A percentile compares a stretch with the other conserved stretches of the same genome.
These are phyloP conservation scores for Dipodascopsis uninucleata DNA, from an alignment of 805 yeast species.

Conservation along the genomic window DNA sequence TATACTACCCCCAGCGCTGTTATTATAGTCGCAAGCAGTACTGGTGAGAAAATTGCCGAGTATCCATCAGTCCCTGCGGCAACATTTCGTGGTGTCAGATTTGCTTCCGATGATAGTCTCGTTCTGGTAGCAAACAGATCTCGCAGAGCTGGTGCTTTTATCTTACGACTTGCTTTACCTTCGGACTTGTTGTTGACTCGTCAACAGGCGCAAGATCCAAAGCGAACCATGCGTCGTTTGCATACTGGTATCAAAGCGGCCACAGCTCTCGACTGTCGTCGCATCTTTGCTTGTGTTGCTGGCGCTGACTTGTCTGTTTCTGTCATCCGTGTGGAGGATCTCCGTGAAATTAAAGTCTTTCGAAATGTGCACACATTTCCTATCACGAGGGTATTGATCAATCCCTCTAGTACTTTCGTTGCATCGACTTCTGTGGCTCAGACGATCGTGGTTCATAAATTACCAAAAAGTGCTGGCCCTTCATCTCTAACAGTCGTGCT, in stretches of 20 bases:
- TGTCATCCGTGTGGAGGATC: slow-evolving; percentile 50
- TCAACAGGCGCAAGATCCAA: slow-evolving; percentile 15
- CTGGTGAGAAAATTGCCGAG: slow-evolving; percentile 39
- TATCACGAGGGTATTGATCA: slow-evolving; percentile 66
- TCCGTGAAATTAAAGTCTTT: slow-evolving; percentile 49
- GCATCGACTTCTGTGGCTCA: slow-evolving; percentile 79
- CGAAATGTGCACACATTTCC: slow-evolving; percentile 72
- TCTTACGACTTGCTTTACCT: slow-evolving; percentile 16
- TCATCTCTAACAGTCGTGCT: slow-evolving; percentile 5
- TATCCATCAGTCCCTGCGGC: slow-evolving; percentile 20
- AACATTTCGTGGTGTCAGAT: slow-evolving; percentile 20
- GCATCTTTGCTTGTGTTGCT: slow-evolving; percentile 52
- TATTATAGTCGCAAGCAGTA: slow-evolving; percentile 48
- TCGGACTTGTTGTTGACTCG: slow-evolving; percentile 11
- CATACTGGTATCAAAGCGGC: slow-evolving; percentile 35
- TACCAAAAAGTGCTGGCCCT: slow-evolving; percentile 44
- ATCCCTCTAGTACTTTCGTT: slow-evolving; percentile 61
- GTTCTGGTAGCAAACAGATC: slow-evolving; percentile 15
- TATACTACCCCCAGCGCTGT: slow-evolving; percentile 57
- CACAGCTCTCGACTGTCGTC: slow-evolving; percentile 48
- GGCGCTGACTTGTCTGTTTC: slow-evolving; percentile 66
- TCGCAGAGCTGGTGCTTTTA: slow-evolving; percentile 21
- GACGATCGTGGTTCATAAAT: slow-evolving; percentile 56
- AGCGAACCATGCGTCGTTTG: slow-evolving; percentile 11
- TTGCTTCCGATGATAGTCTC: slow-evolving; percentile 7